phyloP scores from a whole-genome alignment of 768 basidiomycete genomes.

The Paxillus rubicundulus region DNA sequence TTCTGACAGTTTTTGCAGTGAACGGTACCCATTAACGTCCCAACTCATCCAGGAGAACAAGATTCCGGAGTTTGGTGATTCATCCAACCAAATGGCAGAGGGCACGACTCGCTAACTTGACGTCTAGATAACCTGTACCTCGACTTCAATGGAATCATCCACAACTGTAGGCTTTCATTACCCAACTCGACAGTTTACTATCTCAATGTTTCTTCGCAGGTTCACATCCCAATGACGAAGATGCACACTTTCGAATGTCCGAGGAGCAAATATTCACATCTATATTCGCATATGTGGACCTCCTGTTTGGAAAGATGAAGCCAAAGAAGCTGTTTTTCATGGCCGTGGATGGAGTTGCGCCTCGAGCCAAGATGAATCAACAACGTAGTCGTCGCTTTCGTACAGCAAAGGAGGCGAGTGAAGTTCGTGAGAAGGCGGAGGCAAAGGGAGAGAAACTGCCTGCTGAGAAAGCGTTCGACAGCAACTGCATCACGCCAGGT shows the following conservation, averaged over 20 bases:
- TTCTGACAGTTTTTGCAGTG: conserved; percentile 46
- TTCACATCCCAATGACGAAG: conserved; percentile 96
- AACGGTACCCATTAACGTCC: conserved; percentile 97
- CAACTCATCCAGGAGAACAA: conserved; percentile 98
- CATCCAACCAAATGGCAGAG: not conserved
- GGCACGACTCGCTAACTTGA: conserved; percentile 9
- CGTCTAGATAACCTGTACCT: conserved; percentile 81
- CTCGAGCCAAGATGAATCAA: conserved; percentile 99
- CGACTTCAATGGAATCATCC: conserved; percentile 93
- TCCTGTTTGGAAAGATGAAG: conserved; percentile 95
- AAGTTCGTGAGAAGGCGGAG: conserved; percentile 82
- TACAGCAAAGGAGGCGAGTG: conserved; percentile 89
- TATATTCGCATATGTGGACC: conserved; percentile 96
- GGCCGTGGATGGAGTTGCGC: conserved; percentile 97
- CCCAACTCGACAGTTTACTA: not conserved
- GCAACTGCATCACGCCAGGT: conserved; percentile 99
- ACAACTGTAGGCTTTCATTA: conserved; percentile 53
- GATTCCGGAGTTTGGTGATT: conserved; percentile 92
- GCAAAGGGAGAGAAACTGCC: conserved; percentile 89
- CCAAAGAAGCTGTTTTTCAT: conserved; percentile 98
- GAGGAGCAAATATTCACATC: conserved; percentile 98
- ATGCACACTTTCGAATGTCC: conserved; percentile 91
- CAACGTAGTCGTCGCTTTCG: conserved; percentile 92
- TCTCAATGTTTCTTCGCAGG: conserved; percentile 36
- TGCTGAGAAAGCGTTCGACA: conserved; percentile 94